Percentiles rank a stretch among this genome's conserved stretches.
phyloP scores from a whole-genome alignment of 2,329 filamentous ascomycete species.

The Fusarium marasasianum region DNA sequence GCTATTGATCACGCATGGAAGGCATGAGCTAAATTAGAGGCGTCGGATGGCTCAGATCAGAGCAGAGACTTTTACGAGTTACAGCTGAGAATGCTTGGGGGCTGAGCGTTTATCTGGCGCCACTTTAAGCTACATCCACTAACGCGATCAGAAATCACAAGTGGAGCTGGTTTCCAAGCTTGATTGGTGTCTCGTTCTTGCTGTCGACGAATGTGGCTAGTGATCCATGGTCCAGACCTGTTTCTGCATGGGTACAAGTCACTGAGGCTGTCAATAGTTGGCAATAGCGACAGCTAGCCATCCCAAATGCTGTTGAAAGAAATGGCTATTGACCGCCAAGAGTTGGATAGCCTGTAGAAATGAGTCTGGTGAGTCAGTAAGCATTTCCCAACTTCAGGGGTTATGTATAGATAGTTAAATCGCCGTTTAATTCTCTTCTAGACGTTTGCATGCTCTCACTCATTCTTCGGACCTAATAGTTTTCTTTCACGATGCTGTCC shows the following conservation, averaged over 20 bases:
- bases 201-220: background rate
- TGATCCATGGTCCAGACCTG: background rate
- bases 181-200: background rate
- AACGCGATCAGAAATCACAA: too few species aligned
- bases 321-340: background rate
- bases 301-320: background rate
- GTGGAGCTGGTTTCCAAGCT: rapidly evolving
- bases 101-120: background rate
- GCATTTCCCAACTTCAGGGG: background rate
- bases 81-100: too few species aligned
- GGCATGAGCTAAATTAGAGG: rapidly evolving
- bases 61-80: background rate
- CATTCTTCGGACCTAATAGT: background rate
- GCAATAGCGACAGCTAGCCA: background rate
- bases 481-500: background rate
- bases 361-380: background rate
- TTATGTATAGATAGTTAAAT: background rate
- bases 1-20: rapidly evolving
- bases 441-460: rapidly evolving
- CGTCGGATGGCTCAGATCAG: background rate
- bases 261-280: background rate
- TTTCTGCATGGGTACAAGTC: background rate
- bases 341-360: background rate
- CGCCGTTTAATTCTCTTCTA: background rate
- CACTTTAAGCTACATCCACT: background rate